Conservation (phyloP, 2,329 filamentous ascomycete genomes). For the Arthrobotrys megalospora region DNA sequence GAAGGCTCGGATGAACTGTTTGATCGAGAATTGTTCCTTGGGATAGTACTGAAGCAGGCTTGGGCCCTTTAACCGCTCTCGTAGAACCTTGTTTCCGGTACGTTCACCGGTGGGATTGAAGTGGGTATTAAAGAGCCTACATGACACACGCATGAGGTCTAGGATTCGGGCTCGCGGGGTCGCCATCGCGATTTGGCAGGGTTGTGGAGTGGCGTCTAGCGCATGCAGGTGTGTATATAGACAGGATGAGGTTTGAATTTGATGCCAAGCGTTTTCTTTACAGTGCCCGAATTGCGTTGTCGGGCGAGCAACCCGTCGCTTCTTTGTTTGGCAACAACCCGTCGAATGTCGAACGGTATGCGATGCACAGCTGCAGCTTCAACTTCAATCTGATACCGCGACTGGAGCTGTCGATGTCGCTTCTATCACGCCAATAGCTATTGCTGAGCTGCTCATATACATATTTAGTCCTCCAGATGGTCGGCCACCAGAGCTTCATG, state of each 20-base stretch:
- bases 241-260: slow-evolving; percentile 20
- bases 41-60: slow-evolving; percentile 90
- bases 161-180: slow-evolving; percentile 55
- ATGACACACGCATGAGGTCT: slow-evolving; percentile 72
- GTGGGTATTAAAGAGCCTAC: slow-evolving; percentile 88
- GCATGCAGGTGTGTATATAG: slow-evolving; percentile 3
- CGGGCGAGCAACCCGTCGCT: neutral
- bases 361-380: neutral
- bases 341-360: neutral
- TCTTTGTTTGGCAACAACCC: slow-evolving; percentile 20
- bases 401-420: neutral
- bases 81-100: slow-evolving; percentile 91
- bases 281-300: slow-evolving; percentile 10
- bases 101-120: slow-evolving; percentile 89
- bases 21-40: slow-evolving; percentile 78
- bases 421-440: neutral
- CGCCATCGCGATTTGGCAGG: slow-evolving; percentile 43
- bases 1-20: slow-evolving; percentile 81
- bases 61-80: slow-evolving; percentile 88
- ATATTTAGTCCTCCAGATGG: slow-evolving; percentile 4
- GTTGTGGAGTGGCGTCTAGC: slow-evolving; percentile 10
- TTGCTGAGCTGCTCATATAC: neutral
- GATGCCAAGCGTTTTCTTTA: slow-evolving; percentile 10
- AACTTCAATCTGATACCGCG: neutral
- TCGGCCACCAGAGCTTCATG: neutral